Evolutionary conservation across 108 stramenopile species (phyloP), one percentile per base, ranked within the genome.

Genomic region (Cyclotella kingstonii): DNA sequence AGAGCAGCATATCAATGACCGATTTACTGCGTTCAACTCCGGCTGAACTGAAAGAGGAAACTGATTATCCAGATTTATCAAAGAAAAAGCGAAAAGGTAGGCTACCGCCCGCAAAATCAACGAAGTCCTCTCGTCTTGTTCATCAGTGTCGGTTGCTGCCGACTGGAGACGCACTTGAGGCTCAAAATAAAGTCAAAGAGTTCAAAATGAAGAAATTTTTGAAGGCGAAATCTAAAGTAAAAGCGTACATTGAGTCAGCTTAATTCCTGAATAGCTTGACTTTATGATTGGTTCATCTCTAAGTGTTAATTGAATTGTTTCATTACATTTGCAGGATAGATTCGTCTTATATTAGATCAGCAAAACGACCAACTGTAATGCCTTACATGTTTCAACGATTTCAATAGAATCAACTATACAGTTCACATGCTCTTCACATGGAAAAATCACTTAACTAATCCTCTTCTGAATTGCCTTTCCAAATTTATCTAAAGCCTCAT

Each of bases 401-500:
- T 41, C 59, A 35, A 36, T 26, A 42, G 57, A 12, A 43, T 11
- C 12, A 43, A 4, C 8, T 34, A 1, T 18, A 33, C 14, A 10
- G 9, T 28, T 52, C 57, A 39, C n/a, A 2, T 5, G 10, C 7
- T 4, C 26, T 22, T 1, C 5, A 14, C 15, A 15, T 14, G 6
- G 1, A 27, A 38, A 45, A 63, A 6, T 5, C 47, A 19, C 35
- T 21, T 53, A 44, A 15, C 17, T 21, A 25, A 70, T 69, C 36
- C 80, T 31, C 17, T 65, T 64, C 5, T 71, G 79, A 61, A 96
- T 70, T 2, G 90, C 89, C 39, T 68, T 54, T 60, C 93, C 94
- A 55, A 97, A 84, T 49, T 73, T 76, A 10, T 60, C 71, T 23
- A 97, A 73, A 7, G 94, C 95, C 41, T 84, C 75, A 34, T 65